Base-by-base conservation (phyloP, 2,329 filamentous ascomycete genomes). In the Stagonosporopsis vannaccii region DNA sequence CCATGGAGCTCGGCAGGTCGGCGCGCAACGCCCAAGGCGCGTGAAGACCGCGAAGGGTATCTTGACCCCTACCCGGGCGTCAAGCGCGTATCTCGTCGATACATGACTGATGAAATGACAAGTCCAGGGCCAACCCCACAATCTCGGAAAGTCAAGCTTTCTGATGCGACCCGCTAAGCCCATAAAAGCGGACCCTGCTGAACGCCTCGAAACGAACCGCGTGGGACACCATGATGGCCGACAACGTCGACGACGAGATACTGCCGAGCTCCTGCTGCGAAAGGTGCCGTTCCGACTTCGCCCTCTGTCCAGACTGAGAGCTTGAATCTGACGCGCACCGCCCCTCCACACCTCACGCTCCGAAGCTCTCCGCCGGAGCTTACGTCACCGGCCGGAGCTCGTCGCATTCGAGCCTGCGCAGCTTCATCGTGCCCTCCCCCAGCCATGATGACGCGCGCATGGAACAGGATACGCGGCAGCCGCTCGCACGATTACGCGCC, bases 401-500 rank as follows among this genome's bases (percentile, higher is more conserved):
- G 30, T 28, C 8, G 20, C n/a, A 23, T 20, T 19, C 13, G 25
- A 45, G 35, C 7, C 32, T 23, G 7, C 7, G 6, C 11, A n/a
- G 33, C 26, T 35, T 45, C 28, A 13, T 26, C 26, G 22, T 37
- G 6, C 6, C 39, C n/a, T 40, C 30, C 17, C 43, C 20, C 47
- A 51, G 37, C 33, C 33, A 67, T 61, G 51, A 72, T 73, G 64
- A 48, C 64, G 30, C 58, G 54, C 23, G 55, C 65, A n/a, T 75
- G 69, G 71, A 67, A 70, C 41, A 66, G 71, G 44, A 56, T 71
- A 55, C 67, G 66, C 42, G 67, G 63, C 23, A 46, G 32, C 12
- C 67, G 64, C 45, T 41, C 62, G 11, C 67, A 65, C 51, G 56
- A 59, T 1, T 76, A 76, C 42, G 49, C 59, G 8, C 60, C 61